Base-by-base conservation (phyloP, 208 protist genomes). In the Kentomonas sorsogonicus region DNA sequence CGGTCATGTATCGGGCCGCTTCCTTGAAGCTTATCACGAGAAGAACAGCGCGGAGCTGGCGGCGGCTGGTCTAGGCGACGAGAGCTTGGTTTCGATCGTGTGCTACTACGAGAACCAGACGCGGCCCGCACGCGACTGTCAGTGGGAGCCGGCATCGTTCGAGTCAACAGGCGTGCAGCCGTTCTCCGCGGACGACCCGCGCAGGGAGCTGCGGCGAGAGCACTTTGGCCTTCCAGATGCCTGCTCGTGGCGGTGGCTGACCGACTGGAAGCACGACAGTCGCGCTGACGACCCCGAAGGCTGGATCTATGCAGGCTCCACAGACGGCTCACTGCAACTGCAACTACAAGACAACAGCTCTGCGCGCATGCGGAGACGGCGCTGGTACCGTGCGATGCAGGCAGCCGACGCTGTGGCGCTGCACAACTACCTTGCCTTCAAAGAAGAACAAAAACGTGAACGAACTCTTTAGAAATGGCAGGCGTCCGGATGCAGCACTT, bases 91-190 rank as follows among this genome's bases (percentile, higher is more conserved):
- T 4, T 41, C 70, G 6, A 39, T 85, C 5, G 72, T 79, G 18
- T 69, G 60, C 11, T 83, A 72, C 61, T 83, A 77, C 59, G 83
- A 90, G 54, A 90, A 86, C 43, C 61, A 84, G 43, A 38, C 77
- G 13, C 53, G 69, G 16, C 64, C 69, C 10, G 18, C 25, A n/a
- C n/a, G n/a, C 10, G 52, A 52, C 38, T 66, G 67, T 16, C 18
- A 22, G 2, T 90, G 74, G 72, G 46, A 52, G 9, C 39, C 73
- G 11, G 69, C 74, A 16, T 75, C 72, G 18, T 38, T 54, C 13
- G 33, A 1, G 5, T 39, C 63, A 13, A 67, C 72, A 34, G 59
- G 63, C 29, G 46, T 77, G 0, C 69, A 60, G 41, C 34, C 48
- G 40, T 80, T 79, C 30, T 83, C 77, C 31, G 30, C 58, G 5